These are phyloP conservation scores for Neurospora sp. DNA, from an alignment of 495 filamentous ascomycete species.

Conservation along the genomic window DNA sequence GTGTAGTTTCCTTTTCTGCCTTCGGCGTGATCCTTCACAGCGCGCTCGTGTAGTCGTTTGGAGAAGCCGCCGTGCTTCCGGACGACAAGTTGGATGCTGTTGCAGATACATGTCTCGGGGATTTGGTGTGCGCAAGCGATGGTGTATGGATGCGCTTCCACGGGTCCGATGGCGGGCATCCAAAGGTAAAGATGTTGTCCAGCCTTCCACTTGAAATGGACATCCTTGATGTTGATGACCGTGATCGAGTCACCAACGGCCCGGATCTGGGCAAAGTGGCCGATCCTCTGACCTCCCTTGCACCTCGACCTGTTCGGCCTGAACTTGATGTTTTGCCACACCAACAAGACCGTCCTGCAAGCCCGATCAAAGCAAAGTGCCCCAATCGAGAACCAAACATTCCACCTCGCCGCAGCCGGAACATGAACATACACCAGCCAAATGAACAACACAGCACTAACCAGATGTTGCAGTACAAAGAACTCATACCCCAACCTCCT, in stretches of 20 bases:
- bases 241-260: conserved; percentile 54
- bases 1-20: conserved; percentile 27
- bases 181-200: conserved; percentile 76
- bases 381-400: conserved; percentile 66
- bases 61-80: conserved; percentile 66
- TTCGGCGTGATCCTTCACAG: conserved; percentile 35
- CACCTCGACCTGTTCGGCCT: conserved; percentile 26
- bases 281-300: conserved; percentile 31
- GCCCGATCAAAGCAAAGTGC: conserved; percentile 61
- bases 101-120: conserved; percentile 38
- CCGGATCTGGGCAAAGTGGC: conserved; percentile 51
- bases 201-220: conserved; percentile 59
- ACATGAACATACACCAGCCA: conserved; percentile 57
- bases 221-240: conserved; percentile 56
- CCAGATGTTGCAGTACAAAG: conserved; percentile 72
- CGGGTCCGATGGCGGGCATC: conserved; percentile 52
- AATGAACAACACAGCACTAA: conserved; percentile 57
- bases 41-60: conserved; percentile 50
- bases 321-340: conserved; percentile 55
- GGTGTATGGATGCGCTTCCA: conserved; percentile 78
- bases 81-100: conserved; percentile 61
- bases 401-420: conserved; percentile 42
- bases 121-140: conserved; percentile 46
- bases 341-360: conserved; percentile 36
- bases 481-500: conserved; percentile 64